A percentile compares a stretch with the other conserved stretches of the same genome.
These are phyloP conservation scores for Turritis glabra DNA, from an alignment of 345 rosid species.

Conservation along the genomic window DNA sequence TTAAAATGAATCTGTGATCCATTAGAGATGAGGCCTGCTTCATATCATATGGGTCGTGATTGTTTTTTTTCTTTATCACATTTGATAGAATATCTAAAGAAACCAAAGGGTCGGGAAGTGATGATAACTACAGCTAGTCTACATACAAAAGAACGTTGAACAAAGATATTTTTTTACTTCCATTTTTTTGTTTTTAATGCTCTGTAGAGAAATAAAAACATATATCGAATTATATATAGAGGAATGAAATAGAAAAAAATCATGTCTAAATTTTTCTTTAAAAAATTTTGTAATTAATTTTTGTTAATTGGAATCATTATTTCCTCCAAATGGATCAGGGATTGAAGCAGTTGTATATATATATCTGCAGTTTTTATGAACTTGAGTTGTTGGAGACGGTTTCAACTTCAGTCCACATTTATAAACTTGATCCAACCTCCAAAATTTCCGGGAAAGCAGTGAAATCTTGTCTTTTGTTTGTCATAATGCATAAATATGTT, in stretches of 20 bases:
- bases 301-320: neutral
- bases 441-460: neutral
- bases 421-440: neutral
- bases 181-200: neutral
- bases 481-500: neutral
- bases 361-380: neutral
- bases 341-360: neutral
- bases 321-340: neutral
- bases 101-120: neutral
- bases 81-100: neutral
- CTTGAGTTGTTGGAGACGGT: neutral
- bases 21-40: constrained; percentile 18
- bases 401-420: neutral
- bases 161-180: neutral
- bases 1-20: neutral
- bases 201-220: neutral
- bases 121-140: neutral
- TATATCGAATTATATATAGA: neutral
- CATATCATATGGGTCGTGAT: constrained; percentile 10
- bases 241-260: neutral
- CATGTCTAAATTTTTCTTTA: neutral
- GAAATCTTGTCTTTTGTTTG: neutral
- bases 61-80: neutral
- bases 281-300: neutral
- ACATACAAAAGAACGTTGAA: neutral